Conservation (phyloP, 495 filamentous ascomycete species). For the Hypomontagnella monticulosa region DNA sequence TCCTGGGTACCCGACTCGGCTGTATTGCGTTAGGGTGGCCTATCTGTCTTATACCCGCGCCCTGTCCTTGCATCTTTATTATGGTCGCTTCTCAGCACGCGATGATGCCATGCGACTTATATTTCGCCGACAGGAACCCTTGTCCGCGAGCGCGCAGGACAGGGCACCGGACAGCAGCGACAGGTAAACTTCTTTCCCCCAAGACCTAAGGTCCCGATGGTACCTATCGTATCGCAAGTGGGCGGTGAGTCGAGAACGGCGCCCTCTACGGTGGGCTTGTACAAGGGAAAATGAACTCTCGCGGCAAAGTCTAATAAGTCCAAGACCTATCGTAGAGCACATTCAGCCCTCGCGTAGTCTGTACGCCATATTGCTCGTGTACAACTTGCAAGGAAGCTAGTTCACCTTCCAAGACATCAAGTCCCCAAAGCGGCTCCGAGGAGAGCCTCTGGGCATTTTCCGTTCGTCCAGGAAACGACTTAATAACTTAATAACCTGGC, state of each 20-base stretch:
- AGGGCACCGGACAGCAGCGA: constrained; percentile 11
- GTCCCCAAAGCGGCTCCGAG: constrained; percentile 23
- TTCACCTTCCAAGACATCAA: constrained; percentile 26
- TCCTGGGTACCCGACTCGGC: constrained; percentile 42
- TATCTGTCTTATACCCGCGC: constrained; percentile 40
- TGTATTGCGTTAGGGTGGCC: constrained; percentile 39
- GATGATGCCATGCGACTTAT: constrained; percentile 42
- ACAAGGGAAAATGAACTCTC: constrained; percentile 3
- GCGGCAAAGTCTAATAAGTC: constrained; percentile 12
- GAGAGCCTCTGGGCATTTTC: constrained; percentile 19
- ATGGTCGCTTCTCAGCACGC: constrained; percentile 28
- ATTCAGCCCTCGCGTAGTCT: constrained; percentile 13
- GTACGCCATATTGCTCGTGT: constrained; percentile 15
- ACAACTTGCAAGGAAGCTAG: constrained; percentile 19
- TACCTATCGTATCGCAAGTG: constrained; percentile 6
- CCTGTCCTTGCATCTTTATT: constrained; percentile 31
- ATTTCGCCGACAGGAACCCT: constrained; percentile 41
- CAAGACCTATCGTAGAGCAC: background rate
- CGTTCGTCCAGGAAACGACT: constrained; percentile 35
- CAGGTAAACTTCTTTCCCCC: constrained; percentile 3
- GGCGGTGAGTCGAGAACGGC: constrained; percentile 10
- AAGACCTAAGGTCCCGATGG: constrained; percentile 1
- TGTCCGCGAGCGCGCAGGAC: constrained; percentile 16
- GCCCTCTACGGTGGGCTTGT: constrained; percentile 14
- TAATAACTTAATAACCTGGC: background rate